Evolutionary conservation across 805 yeast species (phyloP), one percentile per base, ranked within the genome.

Genomic region (Candida saitoana): DNA sequence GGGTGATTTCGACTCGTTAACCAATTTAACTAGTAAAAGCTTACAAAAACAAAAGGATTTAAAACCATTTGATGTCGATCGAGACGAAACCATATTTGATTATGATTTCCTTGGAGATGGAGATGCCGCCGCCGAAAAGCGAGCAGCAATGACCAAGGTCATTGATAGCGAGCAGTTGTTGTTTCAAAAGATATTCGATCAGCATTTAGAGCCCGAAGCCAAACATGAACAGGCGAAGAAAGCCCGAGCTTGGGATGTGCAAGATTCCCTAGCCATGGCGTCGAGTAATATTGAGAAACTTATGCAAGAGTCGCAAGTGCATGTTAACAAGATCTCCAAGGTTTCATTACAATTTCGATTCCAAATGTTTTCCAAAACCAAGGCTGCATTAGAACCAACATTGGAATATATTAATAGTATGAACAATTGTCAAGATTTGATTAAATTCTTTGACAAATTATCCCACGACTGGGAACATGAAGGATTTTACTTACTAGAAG

Each of bases 151-250:
- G 11, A 36, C 18, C 22, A 45, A 49, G 22, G 38, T 48, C 18
- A 42, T 50, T 6, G 46, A 54, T 15, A 56, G 55, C 22, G 63
- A 59, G 41, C 53, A 49, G 37, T 45, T 45, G 39, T 42, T 57
- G 24, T 57, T 59, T 36, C 54, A 48, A 39, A 52, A 58, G 37
- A 54, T 59, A 19, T 58, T 59, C 42, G 50, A 58, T 25, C 50
- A 27, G 9, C 34, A 29, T 14, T 11, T 15, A 14, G 40, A 38
- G 22, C 18, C 30, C 4, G 17, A 9, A 18, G n/a, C 19, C 5
- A 22, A 36, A 9, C n/a, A 33, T 7, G 35, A 18, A 16, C 37
- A 34, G 3, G 14, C 4, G 15, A 11, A 11, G 32, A 29, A 14
- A 29, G 7, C 11, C 5, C n/a, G 16, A 29, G n/a, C 32, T 5